Conservation (phyloP, 2,329 filamentous ascomycete genomes). For the Cladosporium sp. region DNA sequence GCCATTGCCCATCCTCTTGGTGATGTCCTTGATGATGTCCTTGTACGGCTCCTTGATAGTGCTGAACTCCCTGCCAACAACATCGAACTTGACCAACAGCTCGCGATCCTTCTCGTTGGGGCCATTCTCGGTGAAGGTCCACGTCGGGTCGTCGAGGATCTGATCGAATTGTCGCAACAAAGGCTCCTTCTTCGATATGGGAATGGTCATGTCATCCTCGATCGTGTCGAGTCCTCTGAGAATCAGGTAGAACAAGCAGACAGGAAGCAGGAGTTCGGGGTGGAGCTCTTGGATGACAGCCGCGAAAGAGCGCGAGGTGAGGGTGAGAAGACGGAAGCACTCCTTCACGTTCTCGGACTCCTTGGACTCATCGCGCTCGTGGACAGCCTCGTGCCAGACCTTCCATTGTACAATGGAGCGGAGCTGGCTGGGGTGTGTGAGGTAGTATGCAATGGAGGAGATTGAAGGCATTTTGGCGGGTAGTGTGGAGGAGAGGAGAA, state of each 20-base stretch:
- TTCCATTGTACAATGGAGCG: slow-evolving; percentile 51
- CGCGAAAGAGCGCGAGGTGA: slow-evolving; percentile 89
- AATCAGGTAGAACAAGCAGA: slow-evolving; percentile 88
- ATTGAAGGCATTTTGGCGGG: slow-evolving; percentile 29
- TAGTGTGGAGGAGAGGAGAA: background rate
- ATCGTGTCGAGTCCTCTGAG: slow-evolving; percentile 95
- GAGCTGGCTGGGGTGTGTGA: slow-evolving; percentile 32
- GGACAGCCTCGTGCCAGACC: slow-evolving; percentile 91
- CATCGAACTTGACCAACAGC: slow-evolving; percentile 86
- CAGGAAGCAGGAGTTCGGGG: slow-evolving; percentile 83
- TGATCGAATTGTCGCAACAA: slow-evolving; percentile 78
- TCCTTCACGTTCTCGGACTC: slow-evolving; percentile 69
- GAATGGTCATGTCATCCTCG: slow-evolving; percentile 95
- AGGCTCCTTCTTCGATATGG: slow-evolving; percentile 76
- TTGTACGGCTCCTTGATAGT: slow-evolving; percentile 81
- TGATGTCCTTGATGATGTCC: slow-evolving; percentile 87
- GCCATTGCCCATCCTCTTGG: slow-evolving; percentile 90
- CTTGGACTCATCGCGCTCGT: slow-evolving; percentile 71
- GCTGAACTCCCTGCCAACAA: slow-evolving; percentile 80
- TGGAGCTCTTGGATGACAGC: slow-evolving; percentile 94
- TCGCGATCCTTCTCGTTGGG: slow-evolving; percentile 92
- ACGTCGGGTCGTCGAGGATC: slow-evolving; percentile 75
- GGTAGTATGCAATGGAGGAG: slow-evolving; percentile 31
- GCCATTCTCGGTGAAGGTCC: slow-evolving; percentile 82
- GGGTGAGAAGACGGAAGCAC: slow-evolving; percentile 81